phyloP scores from a whole-genome alignment of 768 basidiomycete genomes.

The Porpolomopsis calyptriformis region DNA sequence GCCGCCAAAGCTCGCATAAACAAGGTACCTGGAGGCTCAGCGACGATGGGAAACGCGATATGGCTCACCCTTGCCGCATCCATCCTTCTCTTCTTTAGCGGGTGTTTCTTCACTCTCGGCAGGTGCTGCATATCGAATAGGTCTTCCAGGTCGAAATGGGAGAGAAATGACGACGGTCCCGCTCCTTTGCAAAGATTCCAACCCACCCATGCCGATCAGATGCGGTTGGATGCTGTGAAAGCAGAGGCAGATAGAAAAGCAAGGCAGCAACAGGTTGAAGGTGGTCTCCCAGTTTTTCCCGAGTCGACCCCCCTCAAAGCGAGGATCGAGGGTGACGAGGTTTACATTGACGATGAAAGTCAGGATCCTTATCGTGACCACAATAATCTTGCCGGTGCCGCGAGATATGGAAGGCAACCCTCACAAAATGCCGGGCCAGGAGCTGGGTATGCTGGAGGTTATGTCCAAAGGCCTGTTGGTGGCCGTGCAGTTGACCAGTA shows the following conservation, averaged over 20 bases:
- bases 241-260: constrained; percentile 81
- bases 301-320: constrained; percentile 65
- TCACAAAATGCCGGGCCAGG: constrained; percentile 14
- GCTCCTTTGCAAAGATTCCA: constrained; percentile 11
- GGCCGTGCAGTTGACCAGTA: constrained; percentile 70
- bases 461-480: constrained; percentile 53
- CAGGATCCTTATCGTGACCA: constrained; percentile 23
- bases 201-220: constrained; percentile 43
- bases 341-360: constrained; percentile 38
- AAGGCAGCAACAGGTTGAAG: constrained; percentile 45
- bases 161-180: constrained; percentile 24
- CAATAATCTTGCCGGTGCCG: constrained; percentile 17
- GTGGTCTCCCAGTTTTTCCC: constrained; percentile 64
- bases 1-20: constrained; percentile 80
- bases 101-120: constrained; percentile 79
- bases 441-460: constrained; percentile 42
- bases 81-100: constrained; percentile 79
- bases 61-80: constrained; percentile 88
- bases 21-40: constrained; percentile 47
- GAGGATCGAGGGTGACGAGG: constrained; percentile 44
- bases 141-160: constrained; percentile 28
- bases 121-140: constrained; percentile 71
- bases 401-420: constrained; percentile 23
- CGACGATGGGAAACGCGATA: constrained; percentile 76
- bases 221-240: constrained; percentile 77